Conservation (phyloP, 148 eudicot species). For the Arbutus unedo region DNA sequence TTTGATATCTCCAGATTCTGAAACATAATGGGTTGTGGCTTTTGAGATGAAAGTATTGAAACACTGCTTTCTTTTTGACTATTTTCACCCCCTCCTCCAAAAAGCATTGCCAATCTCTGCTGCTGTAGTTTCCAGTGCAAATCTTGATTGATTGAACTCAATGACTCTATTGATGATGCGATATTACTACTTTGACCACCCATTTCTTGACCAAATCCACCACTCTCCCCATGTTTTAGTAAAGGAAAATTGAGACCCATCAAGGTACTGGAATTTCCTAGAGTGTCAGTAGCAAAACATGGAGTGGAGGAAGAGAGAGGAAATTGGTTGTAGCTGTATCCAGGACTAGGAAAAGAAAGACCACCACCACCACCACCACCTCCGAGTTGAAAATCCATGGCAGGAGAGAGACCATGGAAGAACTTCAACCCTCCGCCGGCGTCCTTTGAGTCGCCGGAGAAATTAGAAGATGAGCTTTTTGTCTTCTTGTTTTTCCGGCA, state of each 20-base stretch:
- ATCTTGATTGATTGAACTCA: constrained; percentile 83
- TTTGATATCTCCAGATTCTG: constrained; percentile 39
- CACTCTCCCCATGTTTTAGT: constrained; percentile 18
- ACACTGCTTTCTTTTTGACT: constrained; percentile 15
- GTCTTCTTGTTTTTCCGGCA: constrained; percentile 66
- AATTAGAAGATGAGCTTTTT: constrained; percentile 24
- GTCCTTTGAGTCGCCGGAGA: constrained; percentile 23
- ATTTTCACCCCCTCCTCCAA: constrained; percentile 27
- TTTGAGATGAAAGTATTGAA: constrained; percentile 11
- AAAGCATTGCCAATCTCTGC: constrained; percentile 56
- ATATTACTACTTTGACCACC: constrained; percentile 13
- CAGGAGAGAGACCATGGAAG: constrained; percentile 47
- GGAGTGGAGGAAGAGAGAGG: constrained; percentile 26
- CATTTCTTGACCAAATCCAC: constrained; percentile 9
- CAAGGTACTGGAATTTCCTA: constrained; percentile 10
- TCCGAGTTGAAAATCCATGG: constrained; percentile 61
- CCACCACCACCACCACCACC: constrained; percentile 11
- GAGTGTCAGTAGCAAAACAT: constrained; percentile 6
- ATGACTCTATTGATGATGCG: constrained; percentile 66
- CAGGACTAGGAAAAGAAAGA: constrained; percentile 18
- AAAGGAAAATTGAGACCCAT: constrained; percentile 27
- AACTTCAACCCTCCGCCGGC: constrained; percentile 36
- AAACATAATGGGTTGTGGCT: constrained; percentile 45
- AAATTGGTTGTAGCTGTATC: background rate
- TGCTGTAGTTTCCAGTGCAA: constrained; percentile 83